Conservation (phyloP, 1,284 basidiomycete genomes). For the Pisolithus thermaeus region DNA sequence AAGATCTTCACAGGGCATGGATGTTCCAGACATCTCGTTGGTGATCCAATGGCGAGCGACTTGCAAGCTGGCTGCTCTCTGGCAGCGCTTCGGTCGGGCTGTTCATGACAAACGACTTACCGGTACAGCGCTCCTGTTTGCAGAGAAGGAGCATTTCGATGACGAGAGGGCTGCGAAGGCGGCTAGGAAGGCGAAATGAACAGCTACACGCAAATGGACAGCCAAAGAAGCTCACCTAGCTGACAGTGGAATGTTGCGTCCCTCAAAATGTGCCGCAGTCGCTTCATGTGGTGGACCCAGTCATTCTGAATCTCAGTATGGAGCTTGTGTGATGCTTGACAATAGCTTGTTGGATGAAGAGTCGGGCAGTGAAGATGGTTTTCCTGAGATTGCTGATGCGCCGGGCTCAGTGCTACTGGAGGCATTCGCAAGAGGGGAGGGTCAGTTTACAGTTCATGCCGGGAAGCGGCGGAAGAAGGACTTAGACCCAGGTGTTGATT, state of each 20-base stretch:
- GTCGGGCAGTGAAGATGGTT: too few relatives aligned
- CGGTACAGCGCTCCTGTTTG: constrained; percentile 1
- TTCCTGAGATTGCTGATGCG: too few relatives aligned
- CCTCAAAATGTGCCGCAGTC: not conserved
- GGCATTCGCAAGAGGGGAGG: too few relatives aligned
- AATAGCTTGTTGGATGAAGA: too few relatives aligned
- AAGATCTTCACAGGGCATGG: too few relatives aligned
- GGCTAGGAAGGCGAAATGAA: not conserved
- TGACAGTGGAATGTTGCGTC: not conserved
- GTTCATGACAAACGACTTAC: not conserved
- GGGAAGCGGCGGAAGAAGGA: not conserved
- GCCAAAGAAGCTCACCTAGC: not conserved
- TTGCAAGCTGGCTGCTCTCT: constrained; percentile 1
- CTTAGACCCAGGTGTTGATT: constrained; percentile 14
- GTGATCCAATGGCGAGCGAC: constrained; percentile 7
- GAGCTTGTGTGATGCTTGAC: too few relatives aligned
- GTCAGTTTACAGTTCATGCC: too few relatives aligned
- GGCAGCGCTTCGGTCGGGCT: constrained; percentile 2
- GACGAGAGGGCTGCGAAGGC: constrained; percentile 6
- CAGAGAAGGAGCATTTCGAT: constrained; percentile 7
- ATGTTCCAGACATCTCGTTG: not conserved
- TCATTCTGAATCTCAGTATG: too few relatives aligned
- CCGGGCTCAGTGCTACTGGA: too few relatives aligned
- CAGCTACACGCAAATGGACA: not conserved
- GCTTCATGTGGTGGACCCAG: too few relatives aligned